A percentile compares a stretch with the other conserved stretches of the same genome.
Conservation (phyloP, 495 filamentous ascomycete species). For the Lepidopterella palustris region DNA sequence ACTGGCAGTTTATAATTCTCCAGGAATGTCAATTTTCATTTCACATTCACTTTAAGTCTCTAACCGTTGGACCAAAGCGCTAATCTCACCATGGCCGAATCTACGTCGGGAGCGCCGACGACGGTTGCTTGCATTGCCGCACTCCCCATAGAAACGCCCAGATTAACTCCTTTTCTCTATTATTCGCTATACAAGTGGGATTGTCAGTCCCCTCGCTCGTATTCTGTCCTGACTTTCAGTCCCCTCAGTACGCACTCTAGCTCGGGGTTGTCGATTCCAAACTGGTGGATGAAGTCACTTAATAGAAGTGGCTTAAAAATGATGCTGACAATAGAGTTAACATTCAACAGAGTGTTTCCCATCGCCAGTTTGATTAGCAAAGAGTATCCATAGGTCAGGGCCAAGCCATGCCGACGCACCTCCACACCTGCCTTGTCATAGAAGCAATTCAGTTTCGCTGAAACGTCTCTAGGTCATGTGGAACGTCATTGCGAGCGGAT, state of each 20-base stretch:
- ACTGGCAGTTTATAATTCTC: too few species aligned
- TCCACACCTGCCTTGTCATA: neutral
- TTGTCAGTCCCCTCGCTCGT: neutral
- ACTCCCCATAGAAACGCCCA: neutral
- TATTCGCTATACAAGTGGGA: neutral
- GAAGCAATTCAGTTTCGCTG: neutral
- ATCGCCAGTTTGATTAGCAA: neutral
- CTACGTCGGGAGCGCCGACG: too few species aligned
- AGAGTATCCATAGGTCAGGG: neutral
- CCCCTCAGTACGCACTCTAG: neutral
- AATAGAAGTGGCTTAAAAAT: neutral
- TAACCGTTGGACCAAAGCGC: too few species aligned
- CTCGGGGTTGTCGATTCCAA: neutral
- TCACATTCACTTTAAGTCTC: too few species aligned
- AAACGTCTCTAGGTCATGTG: neutral
- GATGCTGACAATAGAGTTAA: neutral
- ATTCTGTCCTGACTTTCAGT: neutral
- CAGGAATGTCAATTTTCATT: too few species aligned
- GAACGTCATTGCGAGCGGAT: neutral
- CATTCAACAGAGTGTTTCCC: neutral
- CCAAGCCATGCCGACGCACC: neutral
- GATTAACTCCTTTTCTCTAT: neutral
- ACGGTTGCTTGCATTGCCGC: too few species aligned
- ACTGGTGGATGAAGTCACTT: neutral
- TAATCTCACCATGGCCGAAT: too few species aligned